A percentile compares a stretch with the other conserved stretches of the same genome.
Evolutionary conservation across 2,329 filamentous ascomycete species (phyloP).

Genomic region (Rosellinia necatrix): DNA sequence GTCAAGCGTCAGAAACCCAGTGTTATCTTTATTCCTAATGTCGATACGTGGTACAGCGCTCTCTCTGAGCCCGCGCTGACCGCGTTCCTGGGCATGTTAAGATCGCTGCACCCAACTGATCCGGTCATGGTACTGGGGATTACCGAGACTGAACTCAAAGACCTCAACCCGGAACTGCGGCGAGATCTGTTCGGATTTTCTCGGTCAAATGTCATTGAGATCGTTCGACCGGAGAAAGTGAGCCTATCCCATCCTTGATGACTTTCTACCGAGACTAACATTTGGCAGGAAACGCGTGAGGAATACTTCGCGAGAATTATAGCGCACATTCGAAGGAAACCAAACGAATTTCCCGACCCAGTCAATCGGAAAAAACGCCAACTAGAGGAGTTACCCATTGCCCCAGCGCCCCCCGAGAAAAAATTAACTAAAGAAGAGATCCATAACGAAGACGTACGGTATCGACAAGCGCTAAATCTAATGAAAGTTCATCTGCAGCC

Average conservation of each 20-base stretch:
- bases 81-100: slow-evolving; percentile 82
- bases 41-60: slow-evolving; percentile 82
- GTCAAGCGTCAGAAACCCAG: slow-evolving; percentile 93
- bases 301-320: slow-evolving; percentile 81
- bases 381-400: slow-evolving; percentile 76
- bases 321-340: slow-evolving; percentile 76
- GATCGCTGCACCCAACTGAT: slow-evolving; percentile 85
- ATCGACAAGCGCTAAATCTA: slow-evolving; percentile 81
- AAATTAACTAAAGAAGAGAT: slow-evolving; percentile 77
- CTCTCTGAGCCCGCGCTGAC: slow-evolving; percentile 69
- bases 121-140: slow-evolving; percentile 88
- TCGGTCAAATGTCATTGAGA: slow-evolving; percentile 72
- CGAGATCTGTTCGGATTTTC: slow-evolving; percentile 86
- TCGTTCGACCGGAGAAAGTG: slow-evolving; percentile 69
- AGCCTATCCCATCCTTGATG: slow-evolving; percentile 36
- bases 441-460: slow-evolving; percentile 78
- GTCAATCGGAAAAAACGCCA: slow-evolving; percentile 84
- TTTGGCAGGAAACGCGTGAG: slow-evolving; percentile 61
- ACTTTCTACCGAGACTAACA: slow-evolving; percentile 35
- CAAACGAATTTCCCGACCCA: slow-evolving; percentile 85
- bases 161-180: slow-evolving; percentile 67
- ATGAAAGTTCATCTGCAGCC: slow-evolving; percentile 89
- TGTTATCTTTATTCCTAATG: slow-evolving; percentile 90
- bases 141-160: slow-evolving; percentile 68
- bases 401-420: slow-evolving; percentile 71